phyloP scores from a whole-genome alignment of 805 yeast species.

The Teunomyces pallodes region DNA sequence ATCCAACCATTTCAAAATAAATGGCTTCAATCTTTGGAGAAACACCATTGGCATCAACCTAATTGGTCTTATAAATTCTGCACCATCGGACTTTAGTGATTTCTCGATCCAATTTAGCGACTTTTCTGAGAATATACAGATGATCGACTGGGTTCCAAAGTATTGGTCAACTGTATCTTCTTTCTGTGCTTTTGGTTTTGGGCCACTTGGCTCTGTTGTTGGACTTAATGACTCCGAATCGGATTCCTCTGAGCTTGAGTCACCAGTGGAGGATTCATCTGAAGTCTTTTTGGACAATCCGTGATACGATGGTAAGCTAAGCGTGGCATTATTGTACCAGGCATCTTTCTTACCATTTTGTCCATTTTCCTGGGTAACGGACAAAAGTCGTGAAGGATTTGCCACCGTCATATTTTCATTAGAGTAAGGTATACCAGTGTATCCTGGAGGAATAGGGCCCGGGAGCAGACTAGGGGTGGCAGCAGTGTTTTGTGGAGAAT shows the following conservation, averaged over 20 bases:
- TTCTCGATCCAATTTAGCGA: conserved; percentile 32
- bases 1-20: conserved; percentile 28
- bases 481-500: background rate
- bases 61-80: conserved; percentile 22
- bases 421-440: background rate
- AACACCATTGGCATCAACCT: conserved; percentile 27
- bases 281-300: background rate
- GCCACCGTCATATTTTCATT: background rate
- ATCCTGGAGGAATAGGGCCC: background rate
- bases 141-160: conserved; percentile 36
- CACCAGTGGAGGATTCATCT: background rate
- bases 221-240: background rate
- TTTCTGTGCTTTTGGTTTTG: background rate
- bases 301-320: background rate
- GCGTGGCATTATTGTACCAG: background rate
- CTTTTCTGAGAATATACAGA: conserved; percentile 33
- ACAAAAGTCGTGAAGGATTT: background rate
- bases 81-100: conserved; percentile 20
- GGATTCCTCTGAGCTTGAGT: background rate
- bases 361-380: background rate
- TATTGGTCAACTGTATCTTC: conserved; percentile 14
- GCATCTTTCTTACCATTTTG: background rate
- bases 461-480: background rate
- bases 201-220: background rate
- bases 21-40: conserved; percentile 13